phyloP scores from a whole-genome alignment of 2,329 filamentous ascomycete species.

The Nothophoma quercina region DNA sequence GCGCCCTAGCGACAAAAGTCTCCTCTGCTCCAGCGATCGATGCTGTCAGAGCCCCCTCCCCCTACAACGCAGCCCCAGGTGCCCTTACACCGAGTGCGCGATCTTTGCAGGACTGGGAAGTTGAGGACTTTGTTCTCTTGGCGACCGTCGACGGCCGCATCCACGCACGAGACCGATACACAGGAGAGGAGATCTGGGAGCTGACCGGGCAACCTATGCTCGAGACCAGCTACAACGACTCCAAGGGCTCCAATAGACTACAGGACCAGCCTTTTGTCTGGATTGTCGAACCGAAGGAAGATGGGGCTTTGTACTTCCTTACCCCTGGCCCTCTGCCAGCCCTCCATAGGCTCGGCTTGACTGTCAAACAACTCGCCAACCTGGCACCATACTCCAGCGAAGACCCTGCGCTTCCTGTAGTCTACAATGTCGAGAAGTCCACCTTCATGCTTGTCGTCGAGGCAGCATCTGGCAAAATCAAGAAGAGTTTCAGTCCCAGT shows the following conservation, averaged over 20 bases:
- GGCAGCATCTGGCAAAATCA: slow-evolving; percentile 79
- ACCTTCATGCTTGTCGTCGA: slow-evolving; percentile 90
- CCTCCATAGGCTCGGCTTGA: slow-evolving; percentile 72
- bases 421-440: slow-evolving; percentile 91
- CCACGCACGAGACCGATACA: slow-evolving; percentile 88
- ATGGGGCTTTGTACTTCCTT: slow-evolving; percentile 88
- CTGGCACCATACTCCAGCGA: slow-evolving; percentile 77
- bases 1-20: slow-evolving; percentile 89
- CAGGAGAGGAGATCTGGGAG: slow-evolving; percentile 84
- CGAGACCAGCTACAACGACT: slow-evolving; percentile 80
- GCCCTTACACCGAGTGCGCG: slow-evolving; percentile 76
- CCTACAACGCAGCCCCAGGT: slow-evolving; percentile 58
- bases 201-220: slow-evolving; percentile 88
- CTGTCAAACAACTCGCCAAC: slow-evolving; percentile 88
- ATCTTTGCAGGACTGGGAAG: slow-evolving; percentile 98
- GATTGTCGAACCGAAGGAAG: slow-evolving; percentile 90
- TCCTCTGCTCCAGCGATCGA: slow-evolving; percentile 79
- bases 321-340: slow-evolving; percentile 69
- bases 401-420: slow-evolving; percentile 70
- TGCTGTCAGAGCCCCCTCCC: slow-evolving; percentile 94
- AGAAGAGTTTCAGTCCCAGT: slow-evolving; percentile 82
- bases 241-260: slow-evolving; percentile 33
- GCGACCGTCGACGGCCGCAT: slow-evolving; percentile 99
- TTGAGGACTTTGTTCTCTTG: slow-evolving; percentile 99
- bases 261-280: slow-evolving; percentile 87